Evolutionary conservation across 495 filamentous ascomycete genomes (phyloP).

Genomic region (Penicillium macrosclerotiorum): DNA sequence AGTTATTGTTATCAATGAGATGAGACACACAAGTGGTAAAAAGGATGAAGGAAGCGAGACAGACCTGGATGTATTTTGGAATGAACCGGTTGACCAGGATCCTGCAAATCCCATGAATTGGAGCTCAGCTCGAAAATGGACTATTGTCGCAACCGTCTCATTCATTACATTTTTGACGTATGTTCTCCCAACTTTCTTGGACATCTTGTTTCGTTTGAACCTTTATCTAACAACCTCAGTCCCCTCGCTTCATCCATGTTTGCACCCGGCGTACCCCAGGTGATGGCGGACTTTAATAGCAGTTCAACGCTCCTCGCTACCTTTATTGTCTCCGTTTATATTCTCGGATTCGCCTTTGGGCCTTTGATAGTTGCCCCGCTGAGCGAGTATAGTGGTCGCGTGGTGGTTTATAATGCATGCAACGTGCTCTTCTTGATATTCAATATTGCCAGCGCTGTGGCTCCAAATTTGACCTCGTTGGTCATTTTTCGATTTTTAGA

Average conservation of each 20-base stretch:
- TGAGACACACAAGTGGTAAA: no score
- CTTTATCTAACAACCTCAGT: not conserved
- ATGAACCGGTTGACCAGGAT: no score
- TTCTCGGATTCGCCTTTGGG: constrained; percentile 43
- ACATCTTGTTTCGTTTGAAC: no score
- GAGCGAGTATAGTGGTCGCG: constrained; percentile 35
- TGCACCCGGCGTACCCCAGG: constrained; percentile 50
- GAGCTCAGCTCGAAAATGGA: not conserved
- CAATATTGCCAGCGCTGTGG: constrained; percentile 61
- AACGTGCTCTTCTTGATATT: constrained; percentile 45
- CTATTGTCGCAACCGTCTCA: not conserved
- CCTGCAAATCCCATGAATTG: not conserved
- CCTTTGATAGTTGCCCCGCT: constrained; percentile 34
- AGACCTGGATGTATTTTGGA: no score
- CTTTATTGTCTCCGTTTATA: constrained; percentile 50
- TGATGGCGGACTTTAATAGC: constrained; percentile 18
- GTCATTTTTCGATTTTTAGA: constrained; percentile 60
- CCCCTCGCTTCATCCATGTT: constrained; percentile 54
- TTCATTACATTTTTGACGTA: not conserved
- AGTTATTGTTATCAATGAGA: no score
- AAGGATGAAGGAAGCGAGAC: no score
- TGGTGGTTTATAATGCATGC: constrained; percentile 30
- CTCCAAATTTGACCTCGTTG: constrained; percentile 50
- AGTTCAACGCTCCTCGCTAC: constrained; percentile 13
- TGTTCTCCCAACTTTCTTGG: not conserved